Base-by-base conservation (phyloP, 2,329 filamentous ascomycete genomes). In the Exophiala bonariae region DNA sequence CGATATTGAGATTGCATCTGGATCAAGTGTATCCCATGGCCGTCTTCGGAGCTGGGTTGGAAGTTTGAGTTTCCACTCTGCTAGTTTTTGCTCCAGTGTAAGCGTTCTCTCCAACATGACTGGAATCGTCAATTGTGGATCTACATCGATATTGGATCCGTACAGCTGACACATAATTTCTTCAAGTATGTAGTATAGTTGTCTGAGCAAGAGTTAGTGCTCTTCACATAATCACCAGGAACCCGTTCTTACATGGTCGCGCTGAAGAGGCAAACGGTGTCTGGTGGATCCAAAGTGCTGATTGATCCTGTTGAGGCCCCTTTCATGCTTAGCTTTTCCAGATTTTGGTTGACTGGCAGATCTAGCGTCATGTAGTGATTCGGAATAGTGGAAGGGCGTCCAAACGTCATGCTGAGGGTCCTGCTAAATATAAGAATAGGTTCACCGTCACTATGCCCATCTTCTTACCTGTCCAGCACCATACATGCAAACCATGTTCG, bases 361-460 rank as follows among this genome's bases (percentile, higher is more conserved):
- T 54, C 51, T 18, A 54, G 23, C 26, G 42, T 54, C 14, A 54
- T 26, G 32, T 50, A 48, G 11, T 42, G 40, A 20, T 54, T 54
- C 10, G 51, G 51, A 17, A 54, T 45, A 19, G 48, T 54, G 8
- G 43, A 37, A 7, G 51, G 51, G 13, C 51, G 43, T 11, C 51
- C 51, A 33, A 54, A 54, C 5, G 51, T 54, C 51, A 54, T 54
- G 33, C 40, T 50, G n/a, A 54, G 40, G 8, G 47, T 54, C 28
- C 51, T 54, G 31, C 8, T n/a, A 9, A 14, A 28, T 5, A 22
- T 38, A 30, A 38, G 46, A 36, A 23, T 9, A 17, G 9, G 8
- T 18, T 16, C 26, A 18, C 13, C n/a, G 4, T 2, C n/a, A 32
- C 31, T 31, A 17, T 6, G 14, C 8, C 32, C 5, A 11, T 5